Conservation (phyloP, 306 rosid genomes). For the Rosa multiflora region DNA sequence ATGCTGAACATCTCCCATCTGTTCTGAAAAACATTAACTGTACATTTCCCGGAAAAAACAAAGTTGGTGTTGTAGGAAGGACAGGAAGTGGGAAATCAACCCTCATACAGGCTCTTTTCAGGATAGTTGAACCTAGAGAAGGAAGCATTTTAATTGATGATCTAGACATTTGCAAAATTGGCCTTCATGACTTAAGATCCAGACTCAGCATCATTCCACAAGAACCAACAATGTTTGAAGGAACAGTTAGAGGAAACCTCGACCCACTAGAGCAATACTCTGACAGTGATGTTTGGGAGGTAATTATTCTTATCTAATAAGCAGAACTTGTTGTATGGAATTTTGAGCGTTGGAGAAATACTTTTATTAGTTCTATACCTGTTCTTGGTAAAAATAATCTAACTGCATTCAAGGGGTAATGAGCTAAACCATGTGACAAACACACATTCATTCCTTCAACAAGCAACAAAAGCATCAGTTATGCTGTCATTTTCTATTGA, state of each 20-base stretch:
- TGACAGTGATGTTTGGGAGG: slow-evolving; percentile 82
- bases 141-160: slow-evolving; percentile 78
- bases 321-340: too few relatives aligned
- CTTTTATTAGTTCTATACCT: too few relatives aligned
- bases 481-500: background rate
- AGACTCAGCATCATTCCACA: slow-evolving; percentile 97
- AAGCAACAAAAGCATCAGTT: background rate
- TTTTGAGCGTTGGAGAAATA: too few relatives aligned
- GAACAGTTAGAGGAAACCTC: slow-evolving; percentile 83
- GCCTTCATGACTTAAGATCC: slow-evolving; percentile 85
- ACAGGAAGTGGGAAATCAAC: slow-evolving; percentile 98
- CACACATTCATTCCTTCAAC: too few relatives aligned
- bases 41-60: slow-evolving; percentile 85
- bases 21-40: slow-evolving; percentile 73
- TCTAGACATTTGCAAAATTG: slow-evolving; percentile 71
- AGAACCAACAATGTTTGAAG: slow-evolving; percentile 88
- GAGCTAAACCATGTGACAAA: too few relatives aligned
- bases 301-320: slow-evolving; percentile 19
- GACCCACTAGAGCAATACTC: slow-evolving; percentile 70
- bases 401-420: too few relatives aligned
- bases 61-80: slow-evolving; percentile 91
- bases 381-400: too few relatives aligned
- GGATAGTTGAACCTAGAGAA: slow-evolving; percentile 84
- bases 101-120: slow-evolving; percentile 85
- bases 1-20: slow-evolving; percentile 87